Conservation (phyloP, 2,329 filamentous ascomycete species). For the Epichloe uncinata region DNA sequence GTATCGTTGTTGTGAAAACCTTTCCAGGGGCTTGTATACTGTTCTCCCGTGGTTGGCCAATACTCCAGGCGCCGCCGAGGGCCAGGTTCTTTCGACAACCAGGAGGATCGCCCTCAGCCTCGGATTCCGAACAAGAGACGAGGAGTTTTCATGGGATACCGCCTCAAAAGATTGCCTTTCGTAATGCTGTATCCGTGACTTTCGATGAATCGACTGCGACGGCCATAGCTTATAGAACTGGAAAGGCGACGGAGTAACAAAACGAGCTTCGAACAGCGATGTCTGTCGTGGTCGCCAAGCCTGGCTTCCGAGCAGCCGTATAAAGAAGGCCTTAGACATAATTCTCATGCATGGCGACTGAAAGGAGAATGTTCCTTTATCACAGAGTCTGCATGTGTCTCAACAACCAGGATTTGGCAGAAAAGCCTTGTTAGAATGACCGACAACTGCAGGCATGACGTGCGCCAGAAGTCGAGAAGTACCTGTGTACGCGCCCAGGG, state of each 20-base stretch:
- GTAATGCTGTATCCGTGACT: not conserved
- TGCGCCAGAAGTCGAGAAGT: constrained; percentile 15
- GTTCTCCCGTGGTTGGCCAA: not conserved
- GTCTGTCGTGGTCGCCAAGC: constrained; percentile 17
- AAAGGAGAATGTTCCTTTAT: not conserved
- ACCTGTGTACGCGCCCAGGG: not conserved
- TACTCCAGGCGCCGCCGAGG: not conserved
- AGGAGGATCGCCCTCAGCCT: not conserved
- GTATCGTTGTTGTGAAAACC: not conserved
- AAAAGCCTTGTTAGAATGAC: not conserved
- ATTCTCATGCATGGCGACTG: constrained; percentile 25
- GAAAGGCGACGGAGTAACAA: not conserved
- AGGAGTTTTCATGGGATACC: not conserved
- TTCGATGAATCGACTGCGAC: not conserved
- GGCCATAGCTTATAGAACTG: constrained; percentile 3
- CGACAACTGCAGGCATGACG: constrained; percentile 6
- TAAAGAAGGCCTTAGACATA: constrained; percentile 28
- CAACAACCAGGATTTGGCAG: not conserved
- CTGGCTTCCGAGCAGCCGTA: constrained; percentile 23
- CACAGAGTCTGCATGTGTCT: not conserved
- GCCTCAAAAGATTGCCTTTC: not conserved
- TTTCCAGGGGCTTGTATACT: not conserved
- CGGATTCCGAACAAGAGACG: not conserved
- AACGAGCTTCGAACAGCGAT: constrained; percentile 5
- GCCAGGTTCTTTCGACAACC: not conserved